Evolutionary conservation across 305 asterid genomes (phyloP).

Genomic region (Withania somnifera): DNA sequence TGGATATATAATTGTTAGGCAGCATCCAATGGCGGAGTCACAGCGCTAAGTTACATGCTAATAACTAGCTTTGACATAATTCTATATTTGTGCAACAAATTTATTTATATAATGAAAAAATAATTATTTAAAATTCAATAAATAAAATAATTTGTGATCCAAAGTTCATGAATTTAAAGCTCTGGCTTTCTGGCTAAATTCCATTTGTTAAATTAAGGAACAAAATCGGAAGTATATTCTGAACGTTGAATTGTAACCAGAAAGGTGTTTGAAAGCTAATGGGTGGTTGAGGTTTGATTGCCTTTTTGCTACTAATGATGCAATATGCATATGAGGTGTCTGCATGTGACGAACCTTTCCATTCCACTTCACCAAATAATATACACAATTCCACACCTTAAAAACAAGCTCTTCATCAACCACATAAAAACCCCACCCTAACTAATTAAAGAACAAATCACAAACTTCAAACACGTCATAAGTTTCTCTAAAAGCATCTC

Average conservation of each 20-base stretch:
- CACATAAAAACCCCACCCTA: not conserved
- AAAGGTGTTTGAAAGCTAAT: not conserved
- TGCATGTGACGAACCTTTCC: not conserved
- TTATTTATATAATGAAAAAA: too few relatives aligned
- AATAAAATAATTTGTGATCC: too few relatives aligned
- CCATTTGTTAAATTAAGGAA: not conserved
- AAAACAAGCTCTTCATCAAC: not conserved
- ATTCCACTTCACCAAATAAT: not conserved
- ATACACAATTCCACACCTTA: not conserved
- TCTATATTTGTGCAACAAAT: too few relatives aligned
- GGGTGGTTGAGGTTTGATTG: slow-evolving; percentile 2
- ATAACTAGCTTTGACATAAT: too few relatives aligned
- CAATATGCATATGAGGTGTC: slow-evolving; percentile 4
- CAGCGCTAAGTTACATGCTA: too few relatives aligned
- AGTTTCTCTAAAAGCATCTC: not conserved
- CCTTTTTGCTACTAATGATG: not conserved
- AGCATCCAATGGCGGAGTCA: not conserved
- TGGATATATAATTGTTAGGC: not conserved
- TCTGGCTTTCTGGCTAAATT: not conserved
- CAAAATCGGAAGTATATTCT: not conserved
- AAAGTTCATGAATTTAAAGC: too few relatives aligned
- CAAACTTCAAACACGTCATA: not conserved
- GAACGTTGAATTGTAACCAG: not conserved
- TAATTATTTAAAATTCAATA: too few relatives aligned
- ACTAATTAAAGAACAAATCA: not conserved